Conservation (phyloP, 2,329 filamentous ascomycete species). For the Reticulascus tulasneorum region DNA sequence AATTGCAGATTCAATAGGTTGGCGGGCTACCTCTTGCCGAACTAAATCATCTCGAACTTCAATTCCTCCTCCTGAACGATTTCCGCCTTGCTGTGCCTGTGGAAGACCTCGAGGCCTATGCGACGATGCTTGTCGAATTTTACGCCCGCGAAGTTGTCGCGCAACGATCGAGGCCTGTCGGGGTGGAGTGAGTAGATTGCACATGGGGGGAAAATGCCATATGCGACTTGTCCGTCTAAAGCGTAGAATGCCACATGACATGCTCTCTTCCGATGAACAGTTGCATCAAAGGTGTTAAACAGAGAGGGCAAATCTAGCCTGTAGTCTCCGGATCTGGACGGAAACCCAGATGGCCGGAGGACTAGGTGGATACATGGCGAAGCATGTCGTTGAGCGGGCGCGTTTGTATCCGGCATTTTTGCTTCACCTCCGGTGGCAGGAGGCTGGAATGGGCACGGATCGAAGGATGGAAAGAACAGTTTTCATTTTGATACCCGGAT, state of each 20-base stretch:
- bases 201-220: too few species aligned
- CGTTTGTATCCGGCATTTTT: too few species aligned
- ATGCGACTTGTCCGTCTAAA: too few species aligned
- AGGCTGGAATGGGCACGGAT: too few species aligned
- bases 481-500: slow-evolving; percentile 12
- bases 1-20: slow-evolving; percentile 55
- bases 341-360: too few species aligned
- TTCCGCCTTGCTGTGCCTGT: slow-evolving; percentile 90
- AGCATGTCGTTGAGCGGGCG: too few species aligned
- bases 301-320: not conserved
- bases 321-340: not conserved
- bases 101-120: slow-evolving; percentile 94
- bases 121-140: slow-evolving; percentile 97
- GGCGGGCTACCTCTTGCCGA: slow-evolving; percentile 88
- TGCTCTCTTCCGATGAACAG: too few species aligned
- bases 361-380: too few species aligned
- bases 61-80: slow-evolving; percentile 93
- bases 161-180: slow-evolving; percentile 18
- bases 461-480: not conserved
- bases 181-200: too few species aligned
- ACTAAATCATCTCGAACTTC: slow-evolving; percentile 91
- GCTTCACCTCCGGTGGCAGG: too few species aligned
- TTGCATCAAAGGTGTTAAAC: too few species aligned
- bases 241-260: too few species aligned
- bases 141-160: slow-evolving; percentile 84